Evolutionary conservation across 2,329 filamentous ascomycete genomes (phyloP).

Genomic region (Fusarium pseudoanthophilum): DNA sequence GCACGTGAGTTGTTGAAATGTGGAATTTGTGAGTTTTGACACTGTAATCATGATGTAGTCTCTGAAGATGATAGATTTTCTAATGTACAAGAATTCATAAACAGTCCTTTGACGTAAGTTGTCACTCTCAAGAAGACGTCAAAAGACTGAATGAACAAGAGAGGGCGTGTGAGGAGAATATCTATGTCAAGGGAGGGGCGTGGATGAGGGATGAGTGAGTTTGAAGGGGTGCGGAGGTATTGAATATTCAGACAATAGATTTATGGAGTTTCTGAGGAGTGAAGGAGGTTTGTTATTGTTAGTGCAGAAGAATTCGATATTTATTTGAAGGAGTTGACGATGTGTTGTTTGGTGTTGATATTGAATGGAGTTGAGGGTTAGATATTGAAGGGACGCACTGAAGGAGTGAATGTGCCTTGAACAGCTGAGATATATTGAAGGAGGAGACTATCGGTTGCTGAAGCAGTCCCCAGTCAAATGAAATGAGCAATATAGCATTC

Average conservation of each 20-base stretch:
- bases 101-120: constrained; percentile 2
- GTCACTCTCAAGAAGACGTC: neutral
- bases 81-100: neutral
- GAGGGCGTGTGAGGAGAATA: constrained; percentile 6
- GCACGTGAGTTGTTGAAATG: constrained; percentile 7
- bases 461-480: constrained; percentile 5
- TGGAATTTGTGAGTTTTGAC: neutral
- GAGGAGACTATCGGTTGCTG: constrained; percentile 3
- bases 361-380: constrained; percentile 3
- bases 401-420: neutral
- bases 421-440: neutral
- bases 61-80: neutral
- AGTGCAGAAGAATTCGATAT: constrained; percentile 16
- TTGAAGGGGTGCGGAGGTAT: constrained; percentile 31
- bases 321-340: constrained; percentile 12
- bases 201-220: constrained; percentile 24
- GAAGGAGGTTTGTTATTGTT: constrained; percentile 17
- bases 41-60: neutral
- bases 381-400: constrained; percentile 10
- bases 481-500: constrained; percentile 2
- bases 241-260: constrained; percentile 38
- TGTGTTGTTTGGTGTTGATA: constrained; percentile 5
- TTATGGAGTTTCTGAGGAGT: constrained; percentile 11
- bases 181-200: constrained; percentile 29
- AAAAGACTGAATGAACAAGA: constrained; percentile 1